Base-by-base conservation (phyloP, 495 filamentous ascomycete species). In the Podospora didyma region DNA sequence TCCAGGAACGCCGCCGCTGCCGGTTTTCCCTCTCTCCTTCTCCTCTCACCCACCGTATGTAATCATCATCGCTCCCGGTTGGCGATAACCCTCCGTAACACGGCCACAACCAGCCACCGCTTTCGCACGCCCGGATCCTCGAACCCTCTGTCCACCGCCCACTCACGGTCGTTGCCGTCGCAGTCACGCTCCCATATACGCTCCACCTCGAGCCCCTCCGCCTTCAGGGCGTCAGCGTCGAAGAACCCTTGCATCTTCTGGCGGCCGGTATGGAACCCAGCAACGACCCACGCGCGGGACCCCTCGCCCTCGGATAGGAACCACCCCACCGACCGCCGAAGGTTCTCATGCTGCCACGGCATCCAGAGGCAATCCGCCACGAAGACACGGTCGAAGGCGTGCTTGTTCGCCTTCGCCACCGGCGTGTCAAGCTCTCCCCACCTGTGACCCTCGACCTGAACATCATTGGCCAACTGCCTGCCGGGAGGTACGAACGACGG, bases 331-430 rank as follows among this genome's bases (percentile, higher is more conserved):
- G 87, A 90, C 20, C 69, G 71, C 41, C 74, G 77, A 14, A 97
- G 81, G 64, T 88, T 89, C 23, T 71, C 75, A 65, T 96, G 92
- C 73, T 94, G 83, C 65, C 73, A 79, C 12, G 75, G 79, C 87
- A 96, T 90, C 92, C 91, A 97, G 56, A 90, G 76, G 67, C 89
- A 95, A 65, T 96, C 92, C 42, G 89, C 88, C 2, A 86, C 87
- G 31, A 95, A 75, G 22, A 96, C 83, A 49, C 86, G 81, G 9
- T 83, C 84, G 64, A 85, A 95, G 2, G 56, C 55, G 9, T 75
- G 77, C 7, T 72, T 72, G 58, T 85, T 64, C 7, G 57, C 60
- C 2, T 55, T 48, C 1, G 87, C 82, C 60, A 90, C 83, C 0
- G 69, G 41, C 49, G 85, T 80, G 4, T 62, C 59, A 2, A 89